Percentiles rank a stretch among this genome's conserved stretches.
Evolutionary conservation across 2,329 filamentous ascomycete genomes (phyloP).

Genomic region (Amesomyces nigricolor): DNA sequence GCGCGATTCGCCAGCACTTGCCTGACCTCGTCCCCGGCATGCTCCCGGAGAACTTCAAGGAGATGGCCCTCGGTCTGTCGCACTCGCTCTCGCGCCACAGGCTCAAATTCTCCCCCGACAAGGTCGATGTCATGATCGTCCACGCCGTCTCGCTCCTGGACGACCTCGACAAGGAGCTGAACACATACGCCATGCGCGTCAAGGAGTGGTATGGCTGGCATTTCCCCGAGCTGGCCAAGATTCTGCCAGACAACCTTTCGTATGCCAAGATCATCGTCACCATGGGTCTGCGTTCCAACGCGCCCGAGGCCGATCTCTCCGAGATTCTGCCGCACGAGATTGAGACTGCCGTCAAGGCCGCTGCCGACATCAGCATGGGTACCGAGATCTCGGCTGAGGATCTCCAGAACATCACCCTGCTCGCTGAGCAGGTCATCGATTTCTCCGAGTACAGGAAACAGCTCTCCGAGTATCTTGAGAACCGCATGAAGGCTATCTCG

Average conservation of each 20-base stretch:
- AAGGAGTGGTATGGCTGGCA: conserved; percentile 99
- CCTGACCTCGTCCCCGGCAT: conserved; percentile 87
- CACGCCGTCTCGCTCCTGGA: conserved; percentile 92
- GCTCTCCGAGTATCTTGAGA: conserved; percentile 81
- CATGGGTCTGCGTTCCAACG: conserved; percentile 84
- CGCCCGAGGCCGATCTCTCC: conserved; percentile 69
- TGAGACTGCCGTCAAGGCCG: conserved; percentile 83
- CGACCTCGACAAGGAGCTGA: conserved; percentile 96
- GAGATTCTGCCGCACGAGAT: conserved; percentile 95
- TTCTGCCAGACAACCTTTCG: conserved; percentile 93
- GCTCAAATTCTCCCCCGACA: conserved; percentile 96
- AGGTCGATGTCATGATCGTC: conserved; percentile 99
- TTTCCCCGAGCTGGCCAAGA: conserved; percentile 96
- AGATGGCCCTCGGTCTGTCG: conserved; percentile 92
- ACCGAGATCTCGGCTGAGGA: conserved; percentile 93
- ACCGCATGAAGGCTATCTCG: conserved; percentile 93
- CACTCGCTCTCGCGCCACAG: conserved; percentile 97
- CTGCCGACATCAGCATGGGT: conserved; percentile 96
- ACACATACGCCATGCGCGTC: conserved; percentile 97
- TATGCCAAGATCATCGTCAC: conserved; percentile 84
- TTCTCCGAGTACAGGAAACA: conserved; percentile 88
- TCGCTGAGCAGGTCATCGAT: conserved; percentile 88
- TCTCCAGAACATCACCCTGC: conserved; percentile 82
- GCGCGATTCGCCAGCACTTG: conserved; percentile 87
- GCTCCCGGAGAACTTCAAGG: conserved; percentile 76